Percentiles rank a stretch among this genome's conserved stretches.
Conservation (phyloP, 2,329 filamentous ascomycete genomes). For the Trichoderma asperellum region DNA sequence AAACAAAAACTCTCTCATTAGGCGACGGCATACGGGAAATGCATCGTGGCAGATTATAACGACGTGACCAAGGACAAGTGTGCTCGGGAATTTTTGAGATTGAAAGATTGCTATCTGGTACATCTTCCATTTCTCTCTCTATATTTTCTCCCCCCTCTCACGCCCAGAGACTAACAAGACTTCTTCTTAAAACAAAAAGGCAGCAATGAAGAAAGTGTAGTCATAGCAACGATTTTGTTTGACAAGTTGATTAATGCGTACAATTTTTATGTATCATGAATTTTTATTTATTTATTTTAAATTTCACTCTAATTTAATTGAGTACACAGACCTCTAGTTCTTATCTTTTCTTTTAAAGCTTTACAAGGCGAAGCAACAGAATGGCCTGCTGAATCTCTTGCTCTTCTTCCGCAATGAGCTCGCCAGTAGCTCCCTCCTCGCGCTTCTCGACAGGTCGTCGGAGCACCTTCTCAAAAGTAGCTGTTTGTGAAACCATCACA, state of each 20-base stretch:
- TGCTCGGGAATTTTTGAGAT: slow-evolving; percentile 75
- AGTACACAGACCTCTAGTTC: not conserved
- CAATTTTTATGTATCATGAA: slow-evolving; percentile 14
- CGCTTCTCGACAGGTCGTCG: slow-evolving; percentile 70
- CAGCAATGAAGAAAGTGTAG: slow-evolving; percentile 20
- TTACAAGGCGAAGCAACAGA: slow-evolving; percentile 75
- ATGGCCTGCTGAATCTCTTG: slow-evolving; percentile 84
- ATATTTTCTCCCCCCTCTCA: not conserved
- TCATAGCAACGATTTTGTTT: not conserved
- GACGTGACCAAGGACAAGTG: slow-evolving; percentile 91
- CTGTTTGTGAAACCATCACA: slow-evolving; percentile 69
- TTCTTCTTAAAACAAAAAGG: not conserved
- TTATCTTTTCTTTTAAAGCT: slow-evolving; percentile 57
- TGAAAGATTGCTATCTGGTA: slow-evolving; percentile 77
- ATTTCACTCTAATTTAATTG: not conserved
- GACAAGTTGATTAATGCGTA: slow-evolving; percentile 25
- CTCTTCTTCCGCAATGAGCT: slow-evolving; percentile 77
- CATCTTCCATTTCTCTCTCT: not conserved
- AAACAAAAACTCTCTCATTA: slow-evolving; percentile 44
- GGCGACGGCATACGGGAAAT: slow-evolving; percentile 88
- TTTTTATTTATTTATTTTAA: not conserved
- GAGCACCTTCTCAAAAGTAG: slow-evolving; percentile 75
- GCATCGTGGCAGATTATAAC: slow-evolving; percentile 87
- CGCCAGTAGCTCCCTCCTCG: slow-evolving; percentile 34
- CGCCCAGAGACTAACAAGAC: not conserved